phyloP scores from a whole-genome alignment of 2,329 filamentous ascomycete species.

The Emydomyces testavorans region DNA sequence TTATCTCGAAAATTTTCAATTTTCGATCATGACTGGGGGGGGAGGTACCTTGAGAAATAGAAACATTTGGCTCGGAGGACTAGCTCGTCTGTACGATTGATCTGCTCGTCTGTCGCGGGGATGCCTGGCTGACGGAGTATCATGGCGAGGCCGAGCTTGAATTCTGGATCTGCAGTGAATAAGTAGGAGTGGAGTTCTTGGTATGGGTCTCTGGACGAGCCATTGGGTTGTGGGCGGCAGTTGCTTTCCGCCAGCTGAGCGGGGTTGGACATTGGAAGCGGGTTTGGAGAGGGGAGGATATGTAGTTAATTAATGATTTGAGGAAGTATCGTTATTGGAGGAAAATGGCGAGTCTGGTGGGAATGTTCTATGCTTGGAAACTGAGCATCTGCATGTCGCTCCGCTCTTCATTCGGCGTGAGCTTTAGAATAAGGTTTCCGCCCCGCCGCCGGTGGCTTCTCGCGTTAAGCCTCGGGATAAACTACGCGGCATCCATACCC shows the following conservation, averaged over 20 bases:
- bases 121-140: slow-evolving; percentile 35
- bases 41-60: slow-evolving; percentile 36
- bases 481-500: too few relatives aligned
- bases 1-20: slow-evolving; percentile 15
- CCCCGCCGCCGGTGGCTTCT: too few relatives aligned
- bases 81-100: slow-evolving; percentile 31
- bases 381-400: too few relatives aligned
- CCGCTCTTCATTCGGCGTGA: too few relatives aligned
- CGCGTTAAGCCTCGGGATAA: too few relatives aligned
- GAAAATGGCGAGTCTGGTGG: too few relatives aligned
- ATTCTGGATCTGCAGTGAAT: slow-evolving; percentile 35
- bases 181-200: slow-evolving; percentile 29
- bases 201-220: slow-evolving; percentile 19
- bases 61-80: slow-evolving; percentile 39
- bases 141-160: slow-evolving; percentile 37
- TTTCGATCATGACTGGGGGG: too few relatives aligned
- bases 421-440: too few relatives aligned
- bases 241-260: slow-evolving; percentile 1
- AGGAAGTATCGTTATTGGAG: too few relatives aligned
- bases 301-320: too few relatives aligned
- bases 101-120: slow-evolving; percentile 30
- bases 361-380: too few relatives aligned
- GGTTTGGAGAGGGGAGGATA: too few relatives aligned
- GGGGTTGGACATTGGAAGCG: neutral
- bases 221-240: neutral